A percentile compares a stretch with the other conserved stretches of the same genome.
phyloP scores from a whole-genome alignment of 257 asterid species.

The Scutellaria galericulata region DNA sequence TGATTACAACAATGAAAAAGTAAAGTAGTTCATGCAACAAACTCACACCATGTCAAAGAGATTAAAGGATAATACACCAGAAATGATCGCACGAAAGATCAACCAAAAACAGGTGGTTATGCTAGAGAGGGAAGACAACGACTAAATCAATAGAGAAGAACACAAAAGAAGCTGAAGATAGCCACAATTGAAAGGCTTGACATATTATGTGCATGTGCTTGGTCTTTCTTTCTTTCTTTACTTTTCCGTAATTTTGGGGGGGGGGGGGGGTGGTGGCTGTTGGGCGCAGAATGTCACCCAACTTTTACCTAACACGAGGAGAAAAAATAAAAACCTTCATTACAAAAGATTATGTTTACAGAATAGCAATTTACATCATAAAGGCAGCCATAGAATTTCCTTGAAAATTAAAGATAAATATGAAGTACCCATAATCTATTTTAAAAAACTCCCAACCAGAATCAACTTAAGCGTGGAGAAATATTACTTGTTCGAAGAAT shows the following conservation, averaged over 20 bases:
- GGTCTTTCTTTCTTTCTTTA: background rate
- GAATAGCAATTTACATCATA: background rate
- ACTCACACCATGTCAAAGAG: background rate
- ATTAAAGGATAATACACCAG: background rate
- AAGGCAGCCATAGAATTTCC: background rate
- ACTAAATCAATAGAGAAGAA: background rate
- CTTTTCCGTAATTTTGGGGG: background rate
- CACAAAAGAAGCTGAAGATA: background rate
- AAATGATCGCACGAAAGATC: too few species aligned
- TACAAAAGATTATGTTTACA: background rate
- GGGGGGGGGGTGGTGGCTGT: background rate
- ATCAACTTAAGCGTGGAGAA: conserved; percentile 14
- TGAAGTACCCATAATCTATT: background rate
- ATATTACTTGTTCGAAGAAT: background rate
- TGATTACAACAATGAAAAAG: background rate
- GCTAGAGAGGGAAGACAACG: background rate
- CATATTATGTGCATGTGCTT: background rate
- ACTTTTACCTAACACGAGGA: conserved; percentile 45
- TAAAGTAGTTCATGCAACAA: background rate
- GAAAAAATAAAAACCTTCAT: conserved; percentile 35
- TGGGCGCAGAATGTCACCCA: conserved; percentile 37
- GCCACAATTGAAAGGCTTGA: background rate
- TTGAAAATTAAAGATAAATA: background rate
- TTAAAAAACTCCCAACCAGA: conserved; percentile 4
- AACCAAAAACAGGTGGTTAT: too few species aligned